Evolutionary conservation across 2,329 filamentous ascomycete species (phyloP).

Genomic region (Curvularia verruculosa): DNA sequence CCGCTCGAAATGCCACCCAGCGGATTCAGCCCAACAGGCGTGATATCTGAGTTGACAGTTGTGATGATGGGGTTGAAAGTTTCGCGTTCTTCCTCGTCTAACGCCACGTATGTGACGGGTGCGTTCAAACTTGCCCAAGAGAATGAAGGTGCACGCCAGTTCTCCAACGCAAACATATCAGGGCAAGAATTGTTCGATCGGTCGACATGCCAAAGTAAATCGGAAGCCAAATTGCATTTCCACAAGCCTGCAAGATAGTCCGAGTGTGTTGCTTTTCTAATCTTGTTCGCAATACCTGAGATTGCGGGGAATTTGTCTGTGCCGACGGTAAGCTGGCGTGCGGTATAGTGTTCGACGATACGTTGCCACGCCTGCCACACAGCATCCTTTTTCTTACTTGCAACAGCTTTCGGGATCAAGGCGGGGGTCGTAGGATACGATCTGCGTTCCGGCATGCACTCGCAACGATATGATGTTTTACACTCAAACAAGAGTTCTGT

Average conservation of each 20-base stretch:
- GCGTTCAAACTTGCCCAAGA: conserved; percentile 43
- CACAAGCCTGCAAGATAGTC: conserved; percentile 45
- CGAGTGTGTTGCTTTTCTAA: conserved; percentile 36
- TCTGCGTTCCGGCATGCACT: conserved; percentile 39
- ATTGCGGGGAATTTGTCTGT: conserved; percentile 43
- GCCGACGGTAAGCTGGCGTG: conserved; percentile 34
- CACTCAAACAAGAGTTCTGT: conserved; percentile 47
- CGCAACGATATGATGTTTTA: conserved; percentile 41
- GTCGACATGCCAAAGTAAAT: conserved; percentile 38
- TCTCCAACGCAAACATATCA: conserved; percentile 21
- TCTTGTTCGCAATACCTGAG: conserved; percentile 44
- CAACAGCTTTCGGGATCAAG: conserved; percentile 41
- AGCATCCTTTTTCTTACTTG: conserved; percentile 26
- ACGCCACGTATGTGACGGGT: conserved; percentile 30
- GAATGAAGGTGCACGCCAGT: conserved; percentile 40
- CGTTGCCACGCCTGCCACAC: conserved; percentile 43
- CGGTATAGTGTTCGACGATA: conserved; percentile 40
- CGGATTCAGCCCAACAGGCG: conserved; percentile 33
- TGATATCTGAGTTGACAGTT: conserved; percentile 23
- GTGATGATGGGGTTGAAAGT: conserved; percentile 22
- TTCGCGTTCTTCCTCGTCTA: conserved; percentile 31
- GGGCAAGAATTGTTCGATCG: conserved; percentile 6
- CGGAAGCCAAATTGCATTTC: conserved; percentile 38
- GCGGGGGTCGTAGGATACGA: conserved; percentile 37
- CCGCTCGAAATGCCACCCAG: conserved; percentile 36